Base-by-base conservation (phyloP, 805 yeast genomes). In the Candida berthetii region DNA sequence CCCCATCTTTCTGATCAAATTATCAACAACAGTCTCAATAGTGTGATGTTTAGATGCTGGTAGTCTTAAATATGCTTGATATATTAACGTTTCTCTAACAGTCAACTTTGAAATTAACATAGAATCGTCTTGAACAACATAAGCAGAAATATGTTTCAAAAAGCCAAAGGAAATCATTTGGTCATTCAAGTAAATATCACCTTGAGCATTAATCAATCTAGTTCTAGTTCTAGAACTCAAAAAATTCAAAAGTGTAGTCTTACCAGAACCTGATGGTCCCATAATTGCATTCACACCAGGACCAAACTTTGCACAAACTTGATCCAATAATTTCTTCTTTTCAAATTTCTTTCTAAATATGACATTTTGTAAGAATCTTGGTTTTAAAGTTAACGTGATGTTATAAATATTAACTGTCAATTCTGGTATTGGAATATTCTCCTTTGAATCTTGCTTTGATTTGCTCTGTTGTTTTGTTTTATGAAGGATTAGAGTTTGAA, bases 231-330 rank as follows among this genome's bases (percentile, higher is more conserved):
- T 67, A 18, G 80, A 78, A 17, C 93, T 79, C 16, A 84, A 62
- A 31, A 71, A 61, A 53, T 81, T 84, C 47, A 84, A 60, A 35
- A 85, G 55, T 0, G 90, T 77, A 0, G 88, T 79, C 53, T 84
- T 84, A 9, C 91, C 93, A 0, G 85, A 78, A 1, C 91, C 91
- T 1, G 89, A 82, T 0, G 91, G 90, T 0, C 93, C 93, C 80
- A 84, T 75, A 35, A 84, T 82, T 4, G 82, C 86, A 53, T 82
- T 84, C 9, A 85, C 64, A 14, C 81, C 78, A 1, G 97, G 96
- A 39, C 75, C 74, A 5, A 82, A 95, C 7, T 76, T 48, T 3
- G 96, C 96, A 52, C 72, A 76, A 0, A 85, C 71, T 24, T 70
- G 65, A 8, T 74, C 60, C 61, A 17, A 27, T 4, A 51, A 39